Base-by-base conservation (phyloP, 2,329 filamentous ascomycete genomes). In the Alternaria sp. region DNA sequence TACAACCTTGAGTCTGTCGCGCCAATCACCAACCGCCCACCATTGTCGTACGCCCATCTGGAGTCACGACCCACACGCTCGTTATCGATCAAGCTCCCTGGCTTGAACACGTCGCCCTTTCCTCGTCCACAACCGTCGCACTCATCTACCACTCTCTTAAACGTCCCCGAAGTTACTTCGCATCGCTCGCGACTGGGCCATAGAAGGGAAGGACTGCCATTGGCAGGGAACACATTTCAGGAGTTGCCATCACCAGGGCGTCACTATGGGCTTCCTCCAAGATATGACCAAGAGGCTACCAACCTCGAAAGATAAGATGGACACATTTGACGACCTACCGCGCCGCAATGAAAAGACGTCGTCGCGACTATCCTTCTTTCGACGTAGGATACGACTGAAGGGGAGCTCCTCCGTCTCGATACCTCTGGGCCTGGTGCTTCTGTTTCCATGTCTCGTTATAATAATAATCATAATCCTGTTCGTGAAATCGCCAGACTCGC, bases 381-480 rank as follows among this genome's bases (percentile, higher is more conserved):
- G 89, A 70, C 88, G 92, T 75, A 92, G 94, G 52, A 87, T 99
- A 83, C 89, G 94, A 70, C 83, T 99, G 82, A 91, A 89, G 81
- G 92, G 93, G 73, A 97, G 96, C 80, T 97, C 94, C 56, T 91
- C 90, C 74, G 88, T 97, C 78, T 97, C 94, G 52, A 90, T 98
- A 76, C 95, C 95, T 26, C 84, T 99, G 53, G 94, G 94, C 69
- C 89, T 97, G 75, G 93, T 98, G 70, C 86, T 99, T 68, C 83
- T 98, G 70, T 98, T 98, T 78, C 95, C 95, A 67, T 88, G 91
- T 77, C 90, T 97, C 77, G 92, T 97, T 73, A 87, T 98, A 81
- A 86, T 97, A 73, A 86, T 97, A 78, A 96, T 98, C 79, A 83
- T 98, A 66, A 84, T 97, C 72, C 87, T 99, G 62, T 93, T 98